These are phyloP conservation scores for Chaetomium strumarium DNA, from an alignment of 2,329 filamentous ascomycete genomes.

Conservation along the genomic window DNA sequence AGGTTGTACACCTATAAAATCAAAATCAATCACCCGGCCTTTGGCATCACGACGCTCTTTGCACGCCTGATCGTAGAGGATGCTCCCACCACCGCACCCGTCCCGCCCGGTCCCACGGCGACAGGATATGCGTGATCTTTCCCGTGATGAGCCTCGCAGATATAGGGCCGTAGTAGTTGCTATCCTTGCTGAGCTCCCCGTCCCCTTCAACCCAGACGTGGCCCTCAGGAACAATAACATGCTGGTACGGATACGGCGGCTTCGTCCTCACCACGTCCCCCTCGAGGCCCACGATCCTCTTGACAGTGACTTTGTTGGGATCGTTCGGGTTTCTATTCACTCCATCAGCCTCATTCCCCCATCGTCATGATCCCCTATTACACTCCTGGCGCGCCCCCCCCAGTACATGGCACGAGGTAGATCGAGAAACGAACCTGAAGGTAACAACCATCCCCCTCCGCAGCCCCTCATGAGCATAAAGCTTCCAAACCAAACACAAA, in stretches of 20 bases:
- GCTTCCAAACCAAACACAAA: conserved; percentile 54
- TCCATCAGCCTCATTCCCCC: background rate
- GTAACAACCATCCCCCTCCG: conserved; percentile 70
- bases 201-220: conserved; percentile 97
- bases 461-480: conserved; percentile 51
- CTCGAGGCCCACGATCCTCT: conserved; percentile 74
- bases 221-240: conserved; percentile 65
- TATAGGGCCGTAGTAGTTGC: conserved; percentile 84
- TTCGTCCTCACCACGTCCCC: conserved; percentile 70
- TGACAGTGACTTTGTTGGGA: conserved; percentile 66
- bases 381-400: background rate
- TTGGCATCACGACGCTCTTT: conserved; percentile 7
- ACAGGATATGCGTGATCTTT: conserved; percentile 65
- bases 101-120: conserved; percentile 57
- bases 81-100: conserved; percentile 54
- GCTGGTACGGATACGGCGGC: conserved; percentile 50
- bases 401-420: background rate
- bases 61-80: conserved; percentile 18
- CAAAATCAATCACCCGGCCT: background rate
- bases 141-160: conserved; percentile 70
- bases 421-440: conserved; percentile 46
- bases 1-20: background rate
- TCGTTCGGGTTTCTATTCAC: conserved; percentile 60
- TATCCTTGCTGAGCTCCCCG: conserved; percentile 68
- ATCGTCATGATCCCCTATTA: too few species aligned